phyloP scores from a whole-genome alignment of 345 rosid species.

The Xanthoceras sorbifolium region DNA sequence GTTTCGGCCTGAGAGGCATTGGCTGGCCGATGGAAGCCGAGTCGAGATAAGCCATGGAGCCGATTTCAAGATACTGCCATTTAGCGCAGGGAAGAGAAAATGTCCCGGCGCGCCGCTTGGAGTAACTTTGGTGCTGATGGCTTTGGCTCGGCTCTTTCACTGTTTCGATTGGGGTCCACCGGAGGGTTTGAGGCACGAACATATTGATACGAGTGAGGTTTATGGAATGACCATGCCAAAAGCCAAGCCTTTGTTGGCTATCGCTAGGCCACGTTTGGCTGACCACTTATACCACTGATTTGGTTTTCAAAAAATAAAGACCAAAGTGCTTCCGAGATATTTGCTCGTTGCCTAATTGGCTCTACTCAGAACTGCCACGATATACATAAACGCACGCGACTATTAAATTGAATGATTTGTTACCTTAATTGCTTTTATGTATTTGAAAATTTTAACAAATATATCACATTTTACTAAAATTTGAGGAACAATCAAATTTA shows the following conservation, averaged over 20 bases:
- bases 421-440: not conserved
- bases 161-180: conserved; percentile 78
- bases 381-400: not conserved
- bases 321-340: too few species aligned
- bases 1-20: conserved; percentile 85
- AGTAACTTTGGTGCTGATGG: conserved; percentile 75
- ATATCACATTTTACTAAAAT: too few species aligned
- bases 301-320: not conserved
- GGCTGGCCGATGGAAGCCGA: conserved; percentile 55
- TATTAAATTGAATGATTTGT: not conserved
- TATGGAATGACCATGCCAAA: conserved; percentile 99
- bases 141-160: conserved; percentile 86
- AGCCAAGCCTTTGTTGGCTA: conserved; percentile 63
- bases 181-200: conserved; percentile 44
- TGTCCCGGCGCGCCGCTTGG: conserved; percentile 97
- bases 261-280: conserved; percentile 65
- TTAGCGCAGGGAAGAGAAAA: conserved; percentile 86
- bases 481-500: too few species aligned
- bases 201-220: conserved; percentile 63
- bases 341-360: not conserved
- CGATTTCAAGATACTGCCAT: conserved; percentile 85
- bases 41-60: conserved; percentile 93
- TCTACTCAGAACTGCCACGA: not conserved
- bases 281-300: conserved; percentile 44
- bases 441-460: too few species aligned